Evolutionary conservation across 176 grass and related monocot species (phyloP).

Genomic region (Tuctoria greenei): DNA sequence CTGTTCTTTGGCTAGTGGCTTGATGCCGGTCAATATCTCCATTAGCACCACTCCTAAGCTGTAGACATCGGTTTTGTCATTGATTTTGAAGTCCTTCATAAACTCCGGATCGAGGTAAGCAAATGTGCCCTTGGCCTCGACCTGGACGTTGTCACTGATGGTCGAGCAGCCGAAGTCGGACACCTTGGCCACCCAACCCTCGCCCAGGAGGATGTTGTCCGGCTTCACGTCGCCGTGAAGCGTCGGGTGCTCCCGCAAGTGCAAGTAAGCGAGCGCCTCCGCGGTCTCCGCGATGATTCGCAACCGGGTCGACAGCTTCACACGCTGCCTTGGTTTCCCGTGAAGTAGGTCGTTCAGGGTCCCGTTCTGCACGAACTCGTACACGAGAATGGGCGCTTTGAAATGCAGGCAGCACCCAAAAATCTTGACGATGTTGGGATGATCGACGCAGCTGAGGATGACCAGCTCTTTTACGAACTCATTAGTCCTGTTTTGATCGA

Average conservation of each 20-base stretch:
- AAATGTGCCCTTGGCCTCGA: constrained; percentile 21
- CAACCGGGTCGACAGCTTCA: constrained; percentile 20
- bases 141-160: not conserved
- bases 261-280: constrained; percentile 34
- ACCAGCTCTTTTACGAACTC: constrained; percentile 45
- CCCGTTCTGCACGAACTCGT: constrained; percentile 40
- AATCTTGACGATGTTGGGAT: constrained; percentile 35
- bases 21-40: constrained; percentile 31
- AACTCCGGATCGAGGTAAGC: constrained; percentile 43
- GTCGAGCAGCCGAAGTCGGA: constrained; percentile 43
- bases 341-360: too few species aligned
- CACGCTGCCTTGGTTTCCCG: not conserved
- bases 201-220: constrained; percentile 31
- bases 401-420: constrained; percentile 45
- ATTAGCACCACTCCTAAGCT: constrained; percentile 33
- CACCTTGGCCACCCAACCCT: constrained; percentile 17
- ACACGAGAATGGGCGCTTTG: constrained; percentile 38
- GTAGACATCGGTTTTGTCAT: constrained; percentile 39
- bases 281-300: constrained; percentile 22
- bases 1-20: not conserved
- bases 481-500: constrained; percentile 18
- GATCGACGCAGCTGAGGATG: constrained; percentile 38
- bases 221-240: constrained; percentile 46
- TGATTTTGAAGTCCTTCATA: constrained; percentile 15
- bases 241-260: constrained; percentile 21